Base-by-base conservation (phyloP, 441 rosid genomes). In the Caryocar brasiliense region DNA sequence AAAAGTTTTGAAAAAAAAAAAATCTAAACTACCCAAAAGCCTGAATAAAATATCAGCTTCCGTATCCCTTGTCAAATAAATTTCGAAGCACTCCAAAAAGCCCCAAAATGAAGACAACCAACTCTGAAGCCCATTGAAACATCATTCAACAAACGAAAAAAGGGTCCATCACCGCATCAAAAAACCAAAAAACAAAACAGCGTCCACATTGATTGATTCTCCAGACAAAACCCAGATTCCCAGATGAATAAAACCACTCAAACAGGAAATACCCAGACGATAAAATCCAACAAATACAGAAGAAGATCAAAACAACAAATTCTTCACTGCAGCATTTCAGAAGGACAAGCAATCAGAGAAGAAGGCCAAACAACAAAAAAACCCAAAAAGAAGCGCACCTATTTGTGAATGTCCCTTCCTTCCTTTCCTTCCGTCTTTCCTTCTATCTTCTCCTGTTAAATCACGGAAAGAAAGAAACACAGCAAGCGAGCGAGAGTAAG, bases 201-300 rank as follows among this genome's bases (percentile, higher is more conserved):
- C 22, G 32, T 39, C n/a, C 29, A 7, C 7, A 0, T 28, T 14
- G 40, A 47, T 23, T 47, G n/a, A n/a, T 13, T 33, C 35, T 19
- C 32, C 49, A 41, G 5, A 30, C 17, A 17, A 56, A 47, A 11
- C 24, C 49, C 23, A 42, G 2, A 51, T 35, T 24, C 8, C 12
- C 43, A 27, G 8, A 17, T 30, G 7, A 8, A 56, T 3, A 35
- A 63, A 56, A n/a, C 24, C 40, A 7, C 22, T 33, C 24, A 21
- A 47, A 47, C 5, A 47, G 18, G 17, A 47, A 7, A 41, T 27
- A 48, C 58, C 66, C 62, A 70, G 53, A 68, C 54, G 53, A 66
- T 40, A 45, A 57, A 51, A 20, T 41, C 58, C 7, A 9, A 43
- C 5, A 7, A 25, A 37, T 17, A 28, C 34, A 35, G 30, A 27